Percentiles rank a stretch among this genome's conserved stretches.
These are phyloP conservation scores for Termitomyces sp. DNA, from an alignment of 768 basidiomycete genomes.

Conservation along the genomic window DNA sequence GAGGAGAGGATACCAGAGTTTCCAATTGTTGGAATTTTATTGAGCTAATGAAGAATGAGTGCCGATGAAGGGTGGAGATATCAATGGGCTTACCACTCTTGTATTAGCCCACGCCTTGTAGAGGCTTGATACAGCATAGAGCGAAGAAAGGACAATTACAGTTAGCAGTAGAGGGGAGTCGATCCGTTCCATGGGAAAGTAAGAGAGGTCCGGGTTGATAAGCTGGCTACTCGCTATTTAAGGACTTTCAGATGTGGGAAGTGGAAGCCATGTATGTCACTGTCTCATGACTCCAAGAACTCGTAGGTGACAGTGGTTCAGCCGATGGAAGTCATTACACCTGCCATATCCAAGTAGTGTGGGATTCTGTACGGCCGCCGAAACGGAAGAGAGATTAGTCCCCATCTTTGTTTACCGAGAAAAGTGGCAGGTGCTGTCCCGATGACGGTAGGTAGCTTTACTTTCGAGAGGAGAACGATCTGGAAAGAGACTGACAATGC, in stretches of 20 bases:
- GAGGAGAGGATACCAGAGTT: slow-evolving; percentile 27
- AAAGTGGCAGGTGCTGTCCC: background rate
- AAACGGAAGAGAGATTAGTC: background rate
- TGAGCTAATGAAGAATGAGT: slow-evolving; percentile 9
- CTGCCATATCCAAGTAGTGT: background rate
- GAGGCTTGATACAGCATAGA: slow-evolving; percentile 1
- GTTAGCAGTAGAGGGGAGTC: background rate
- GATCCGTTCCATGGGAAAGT: background rate
- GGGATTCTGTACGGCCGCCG: background rate
- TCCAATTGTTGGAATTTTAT: slow-evolving; percentile 29
- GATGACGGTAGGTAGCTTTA: background rate
- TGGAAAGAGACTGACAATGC: no score
- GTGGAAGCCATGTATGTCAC: background rate
- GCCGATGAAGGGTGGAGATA: background rate
- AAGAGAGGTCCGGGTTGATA: background rate
- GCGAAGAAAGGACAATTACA: background rate
- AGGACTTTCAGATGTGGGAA: background rate
- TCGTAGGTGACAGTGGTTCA: background rate
- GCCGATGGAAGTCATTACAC: background rate
- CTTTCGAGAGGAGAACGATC: no score
- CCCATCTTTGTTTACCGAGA: background rate
- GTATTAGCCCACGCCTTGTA: slow-evolving; percentile 3
- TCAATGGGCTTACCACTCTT: background rate
- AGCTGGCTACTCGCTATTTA: background rate
- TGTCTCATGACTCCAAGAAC: background rate